phyloP scores from a whole-genome alignment of 2,329 filamentous ascomycete species.

The Neonectria sp. region DNA sequence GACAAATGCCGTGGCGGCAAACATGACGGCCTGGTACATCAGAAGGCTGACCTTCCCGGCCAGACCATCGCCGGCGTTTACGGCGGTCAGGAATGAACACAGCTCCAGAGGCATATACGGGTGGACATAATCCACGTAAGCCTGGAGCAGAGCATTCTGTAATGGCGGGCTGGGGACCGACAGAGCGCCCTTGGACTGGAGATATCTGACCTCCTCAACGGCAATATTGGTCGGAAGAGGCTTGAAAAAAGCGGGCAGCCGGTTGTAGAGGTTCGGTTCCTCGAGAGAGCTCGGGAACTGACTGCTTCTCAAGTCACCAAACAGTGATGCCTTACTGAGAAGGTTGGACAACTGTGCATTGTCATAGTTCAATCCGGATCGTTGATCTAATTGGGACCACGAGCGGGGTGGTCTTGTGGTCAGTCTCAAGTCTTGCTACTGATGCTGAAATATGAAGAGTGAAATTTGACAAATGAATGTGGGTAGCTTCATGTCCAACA shows the following conservation, averaged over 20 bases:
- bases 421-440: not conserved
- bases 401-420: not conserved
- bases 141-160: conserved; percentile 85
- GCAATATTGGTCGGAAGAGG: conserved; percentile 83
- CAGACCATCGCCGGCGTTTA: conserved; percentile 77
- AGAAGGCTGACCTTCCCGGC: conserved; percentile 84
- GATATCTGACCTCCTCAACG: conserved; percentile 85
- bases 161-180: conserved; percentile 79
- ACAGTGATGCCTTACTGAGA: conserved; percentile 51
- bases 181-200: conserved; percentile 87
- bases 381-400: conserved; percentile 50
- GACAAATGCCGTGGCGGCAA: conserved; percentile 89
- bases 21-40: conserved; percentile 95
- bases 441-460: not conserved
- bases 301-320: conserved; percentile 56
- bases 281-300: conserved; percentile 64
- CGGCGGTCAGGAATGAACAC: conserved; percentile 70
- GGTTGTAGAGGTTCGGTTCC: conserved; percentile 59
- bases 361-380: conserved; percentile 53
- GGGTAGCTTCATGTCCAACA: conserved; percentile 50
- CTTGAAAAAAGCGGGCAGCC: conserved; percentile 80
- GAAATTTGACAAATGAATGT: not conserved
- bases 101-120: conserved; percentile 92
- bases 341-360: conserved; percentile 50
- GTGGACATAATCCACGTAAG: conserved; percentile 91